Conservation (phyloP, 495 filamentous ascomycete species). For the Aspergillus coremiiformis region DNA sequence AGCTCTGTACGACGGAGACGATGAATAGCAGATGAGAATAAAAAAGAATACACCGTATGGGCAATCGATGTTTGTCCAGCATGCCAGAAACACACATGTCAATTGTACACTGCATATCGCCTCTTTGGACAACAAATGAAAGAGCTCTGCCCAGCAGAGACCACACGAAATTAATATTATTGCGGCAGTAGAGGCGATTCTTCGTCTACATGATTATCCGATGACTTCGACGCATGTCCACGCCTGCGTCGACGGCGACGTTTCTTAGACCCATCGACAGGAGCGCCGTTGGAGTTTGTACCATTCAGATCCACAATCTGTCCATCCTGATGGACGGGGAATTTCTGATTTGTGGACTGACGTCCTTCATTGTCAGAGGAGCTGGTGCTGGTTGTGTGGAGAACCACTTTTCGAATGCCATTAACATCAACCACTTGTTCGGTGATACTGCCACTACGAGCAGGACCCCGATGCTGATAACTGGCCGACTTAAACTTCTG, state of each 20-base stretch:
- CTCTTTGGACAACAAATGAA: not conserved
- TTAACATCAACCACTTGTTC: constrained; percentile 78
- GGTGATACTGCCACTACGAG: constrained; percentile 80
- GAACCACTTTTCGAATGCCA: constrained; percentile 76
- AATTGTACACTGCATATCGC: not conserved
- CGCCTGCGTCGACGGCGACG: constrained; percentile 28
- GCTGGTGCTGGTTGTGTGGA: constrained; percentile 60
- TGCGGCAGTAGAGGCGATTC: constrained; percentile 17
- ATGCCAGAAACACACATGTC: not conserved
- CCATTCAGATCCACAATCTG: constrained; percentile 10
- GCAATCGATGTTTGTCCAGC: not conserved
- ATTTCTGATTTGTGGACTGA: constrained; percentile 1
- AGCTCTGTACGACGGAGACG: not conserved
- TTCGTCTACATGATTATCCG: constrained; percentile 10
- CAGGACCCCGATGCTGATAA: constrained; percentile 44
- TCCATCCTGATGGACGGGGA: constrained; percentile 14
- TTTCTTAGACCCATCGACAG: constrained; percentile 16
- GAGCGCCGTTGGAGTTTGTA: not conserved
- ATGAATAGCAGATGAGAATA: not conserved
- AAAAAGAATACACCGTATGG: not conserved
- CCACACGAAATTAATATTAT: not conserved
- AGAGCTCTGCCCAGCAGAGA: constrained; percentile 18
- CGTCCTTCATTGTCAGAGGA: constrained; percentile 31
- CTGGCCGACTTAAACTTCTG: constrained; percentile 8
- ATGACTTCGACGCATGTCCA: constrained; percentile 12